Base-by-base conservation (phyloP, 2,329 filamentous ascomycete genomes). In the Fonsecaea pugnacius region DNA sequence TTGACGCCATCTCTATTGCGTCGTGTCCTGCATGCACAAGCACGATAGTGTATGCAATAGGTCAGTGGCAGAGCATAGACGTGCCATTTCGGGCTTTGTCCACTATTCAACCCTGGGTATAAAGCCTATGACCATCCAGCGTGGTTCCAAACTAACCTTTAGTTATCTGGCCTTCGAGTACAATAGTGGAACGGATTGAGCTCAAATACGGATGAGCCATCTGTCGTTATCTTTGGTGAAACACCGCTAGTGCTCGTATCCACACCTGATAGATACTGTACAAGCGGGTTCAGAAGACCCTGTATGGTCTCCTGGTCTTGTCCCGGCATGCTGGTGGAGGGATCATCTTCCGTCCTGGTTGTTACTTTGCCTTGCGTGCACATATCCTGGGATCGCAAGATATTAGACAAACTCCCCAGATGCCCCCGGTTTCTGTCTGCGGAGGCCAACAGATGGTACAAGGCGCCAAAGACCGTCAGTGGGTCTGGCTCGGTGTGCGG, bases 401-500 rank as follows among this genome's bases (percentile, higher is more conserved):
- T 48, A 12, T 27, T 5, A 9, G 24, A 10, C 9, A 48, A 14
- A 48, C 24, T 21, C 24, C 43, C 21, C 18, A 24, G 18, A 27
- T 24, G 21, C 43, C 24, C 43, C 43, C 43, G 27, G 43, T 48
- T 48, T 14, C 10, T 12, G 12, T 56, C 53, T 40, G 53, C 53
- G 18, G 5, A 27, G 53, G 53, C 33, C 12, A 56, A 21, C 24
- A 56, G 53, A 36, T 48, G 43, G 21, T 27, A 48, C 43, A 48
- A 48, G 43, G 43, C 43, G 8, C 43, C 43, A 38, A 56, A 38
- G 24, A 56, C 24, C 10, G 53, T 35, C n/a, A 18, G 9, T 27
- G 33, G 24, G 33, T 58, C 55, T 33, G 55, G 55, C 36, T 58
- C 55, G 35, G 35, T 33, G 16, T 43, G 36, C 5, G 55, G 55